Evolutionary conservation across 495 filamentous ascomycete species (phyloP), one percentile per base, ranked within the genome.

Genomic region (Penicillium verhagenii): DNA sequence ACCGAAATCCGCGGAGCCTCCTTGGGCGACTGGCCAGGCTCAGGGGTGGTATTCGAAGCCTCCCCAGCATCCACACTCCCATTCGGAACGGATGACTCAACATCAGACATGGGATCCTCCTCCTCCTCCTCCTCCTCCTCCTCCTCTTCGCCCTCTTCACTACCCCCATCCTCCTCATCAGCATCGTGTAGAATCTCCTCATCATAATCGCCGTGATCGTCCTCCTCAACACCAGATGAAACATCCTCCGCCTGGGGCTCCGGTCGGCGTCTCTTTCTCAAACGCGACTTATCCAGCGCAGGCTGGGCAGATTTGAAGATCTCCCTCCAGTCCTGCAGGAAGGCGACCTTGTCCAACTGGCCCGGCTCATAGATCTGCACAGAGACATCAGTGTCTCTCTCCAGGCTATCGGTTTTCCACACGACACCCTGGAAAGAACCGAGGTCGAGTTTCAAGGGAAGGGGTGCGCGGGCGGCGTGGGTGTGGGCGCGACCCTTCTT

Each of bases 251-350:
- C 6, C 20, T 11, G 19, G 0, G 45, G 20, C 19, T 50, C 54
- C 25, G 23, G 35, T 11, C 37, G 35, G 13, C 38, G 46, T 28
- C 56, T 48, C 44, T 56, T 59, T 11, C 66, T 57, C 21, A 63
- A 42, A 2, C 64, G 58, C 10, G 65, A 60, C 13, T 65, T 63
- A 11, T 66, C 65, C 52, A 70, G 62, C 25, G 66, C 56, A 2
- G 72, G 74, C 50, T 74, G 67, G 2, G 66, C 59, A 16, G 60
- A 60, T 46, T 72, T 71, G 65, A 81, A 79, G 6, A 77, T 58
- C 50, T 82, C 78, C n/a, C 76, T 66, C 79, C 79, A 82, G 58
- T 81, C 72, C 50, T 74, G 70, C 38, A 82, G 61, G 33, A 82
- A 49, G 2, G 79, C 67, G 4, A 82, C 77, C 56, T 71, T 69